Evolutionary conservation across 345 rosid species (phyloP), one percentile per base, ranked within the genome.

Genomic region (Clausena lansium): DNA sequence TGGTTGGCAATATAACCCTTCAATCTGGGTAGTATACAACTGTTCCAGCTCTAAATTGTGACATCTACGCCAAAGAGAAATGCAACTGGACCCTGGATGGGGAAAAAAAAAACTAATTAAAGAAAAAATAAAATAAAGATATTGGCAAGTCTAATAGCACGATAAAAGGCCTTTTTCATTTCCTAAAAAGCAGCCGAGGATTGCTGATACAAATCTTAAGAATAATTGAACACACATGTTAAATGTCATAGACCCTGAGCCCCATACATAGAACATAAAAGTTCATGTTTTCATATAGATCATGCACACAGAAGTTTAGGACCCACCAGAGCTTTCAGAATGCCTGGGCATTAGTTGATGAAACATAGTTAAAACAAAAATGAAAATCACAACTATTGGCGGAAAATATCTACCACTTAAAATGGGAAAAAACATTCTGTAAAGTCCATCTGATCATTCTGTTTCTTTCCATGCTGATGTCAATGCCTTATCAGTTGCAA

Each of bases 21-120:
- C 94, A 85, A 92, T 87, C 66, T 88, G 90, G 76, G 88, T 79
- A 82, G 85, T 82, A 71, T 75, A 86, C 79, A 88, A 59, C 72
- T 83, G 86, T 81, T 94, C 90, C 79, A 90, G 79, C 81, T 84
- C 89, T 71, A 83, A 81, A 74, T 67, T 86, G 77, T 66, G 81
- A 80, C 76, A 73, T 81, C 84, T 87, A 38, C 68, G 91, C 97
- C 97, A 96, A 79, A 96, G 83, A 74, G 97, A 91, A 76, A 96
- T 84, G 78, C 64, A 81, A 65, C 84, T 84, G 64, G 87, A 80
- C 67, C 98, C 99, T 96, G 91, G 39, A 47, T 80, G 41, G 57
- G n/a, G n/a, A n/a, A n/a, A n/a, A 4, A 27, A 61, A 78, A 72
- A 78, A 72, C 66, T 76, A 78, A 35, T 74, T 59, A 66, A 55